Evolutionary conservation across 2,329 filamentous ascomycete species (phyloP), one percentile per base, ranked within the genome.

Genomic region (Cadophora malorum): DNA sequence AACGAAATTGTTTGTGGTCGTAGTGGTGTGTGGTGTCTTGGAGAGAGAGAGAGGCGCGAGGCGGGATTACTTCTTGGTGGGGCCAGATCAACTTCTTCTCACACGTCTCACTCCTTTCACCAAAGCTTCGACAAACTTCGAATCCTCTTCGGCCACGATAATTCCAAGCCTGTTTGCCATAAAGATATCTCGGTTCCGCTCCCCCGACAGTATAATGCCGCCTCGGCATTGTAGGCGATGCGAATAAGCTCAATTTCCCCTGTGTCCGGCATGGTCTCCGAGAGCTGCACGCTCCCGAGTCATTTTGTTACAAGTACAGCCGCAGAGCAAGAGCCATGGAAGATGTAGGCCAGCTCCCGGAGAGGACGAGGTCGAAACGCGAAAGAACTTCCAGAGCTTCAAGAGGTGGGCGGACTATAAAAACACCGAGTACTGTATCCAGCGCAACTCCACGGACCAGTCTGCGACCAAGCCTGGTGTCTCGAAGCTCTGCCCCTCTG

Each of bases 401-500:
- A 50, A 64, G 63, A 28, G 50, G 47, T 31, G 67, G 68, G 31
- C 68, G 41, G 21, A 59, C 53, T 14, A 31, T 50, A 21, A 69
- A 63, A 35, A 55, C 45, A 38, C 65, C 68, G 62, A 63, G 62
- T 47, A 52, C 67, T 23, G 41, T 56, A 28, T 50, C 71, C 23
- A 69, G 56, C 25, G 33, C 68, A 12, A 69, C 70, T 21, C 67
- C 72, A 55, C 70, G 70, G 49, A 69, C 64, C 55, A 64, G 60
- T 38, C 49, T 65, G 16, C 66, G 69, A 41, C 70, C 69, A 19
- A 56, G 49, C 33, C 49, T 70, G 25, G 38, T 58, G 4, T 56
- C 70, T 33, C 71, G 72, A 59, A 69, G 35, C 41, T 74, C 74
- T 12, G 69, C 70, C 8, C 69, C 73, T 50, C 62, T 69, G 28